Conservation (phyloP, 148 eudicot species). For the Rhododendron mucronatum region DNA sequence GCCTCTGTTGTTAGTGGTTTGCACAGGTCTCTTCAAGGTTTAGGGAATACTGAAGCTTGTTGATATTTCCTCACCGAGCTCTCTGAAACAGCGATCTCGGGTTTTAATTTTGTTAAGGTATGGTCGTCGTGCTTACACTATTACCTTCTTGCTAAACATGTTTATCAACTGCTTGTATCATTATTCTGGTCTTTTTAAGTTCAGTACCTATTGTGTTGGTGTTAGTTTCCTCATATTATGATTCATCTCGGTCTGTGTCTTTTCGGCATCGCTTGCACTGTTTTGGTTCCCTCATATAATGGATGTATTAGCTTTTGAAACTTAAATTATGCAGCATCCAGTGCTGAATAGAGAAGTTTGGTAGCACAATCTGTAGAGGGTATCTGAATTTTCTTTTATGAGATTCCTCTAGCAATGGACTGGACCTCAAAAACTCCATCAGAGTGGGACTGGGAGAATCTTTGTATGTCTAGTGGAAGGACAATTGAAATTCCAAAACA, state of each 20-base stretch:
- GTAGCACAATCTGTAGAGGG: background rate
- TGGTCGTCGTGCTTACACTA: background rate
- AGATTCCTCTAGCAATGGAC: slow-evolving; percentile 44
- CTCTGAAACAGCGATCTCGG: background rate
- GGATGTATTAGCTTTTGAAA: background rate
- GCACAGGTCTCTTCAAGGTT: slow-evolving; percentile 14
- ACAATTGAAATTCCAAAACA: slow-evolving; percentile 32
- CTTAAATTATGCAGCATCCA: background rate
- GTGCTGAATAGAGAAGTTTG: background rate
- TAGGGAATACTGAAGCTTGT: background rate
- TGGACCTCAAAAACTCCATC: slow-evolving; percentile 33
- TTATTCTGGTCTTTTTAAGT: background rate
- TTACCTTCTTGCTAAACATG: background rate
- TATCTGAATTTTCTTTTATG: slow-evolving; percentile 7
- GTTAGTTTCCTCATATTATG: background rate
- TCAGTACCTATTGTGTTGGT: background rate
- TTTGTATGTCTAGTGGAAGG: slow-evolving; percentile 38
- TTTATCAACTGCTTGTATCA: background rate
- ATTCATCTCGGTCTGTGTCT: background rate
- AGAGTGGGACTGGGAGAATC: slow-evolving; percentile 61
- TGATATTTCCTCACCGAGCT: slow-evolving; percentile 4
- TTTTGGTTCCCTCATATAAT: background rate
- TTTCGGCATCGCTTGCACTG: background rate
- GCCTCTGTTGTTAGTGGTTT: background rate
- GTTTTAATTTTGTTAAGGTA: slow-evolving; percentile 2